Conservation (phyloP, 2,329 filamentous ascomycete genomes). For the Claviceps lovelessii region DNA sequence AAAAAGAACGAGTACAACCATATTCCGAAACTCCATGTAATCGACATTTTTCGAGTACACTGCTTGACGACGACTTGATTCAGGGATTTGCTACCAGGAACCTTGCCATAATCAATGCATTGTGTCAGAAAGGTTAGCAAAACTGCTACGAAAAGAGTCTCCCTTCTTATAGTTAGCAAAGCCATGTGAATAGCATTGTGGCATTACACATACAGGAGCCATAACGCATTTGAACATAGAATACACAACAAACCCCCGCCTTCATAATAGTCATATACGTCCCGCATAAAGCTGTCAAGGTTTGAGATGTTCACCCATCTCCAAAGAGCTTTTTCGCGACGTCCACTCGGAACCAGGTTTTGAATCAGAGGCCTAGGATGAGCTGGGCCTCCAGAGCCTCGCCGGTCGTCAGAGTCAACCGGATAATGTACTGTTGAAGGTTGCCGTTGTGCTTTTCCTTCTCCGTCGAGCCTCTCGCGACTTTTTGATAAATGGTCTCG, state of each 20-base stretch:
- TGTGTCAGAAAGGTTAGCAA: slow-evolving; percentile 74
- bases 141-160: slow-evolving; percentile 66
- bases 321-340: slow-evolving; percentile 69
- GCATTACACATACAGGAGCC: slow-evolving; percentile 47
- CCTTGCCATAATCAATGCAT: slow-evolving; percentile 67
- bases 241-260: slow-evolving; percentile 80
- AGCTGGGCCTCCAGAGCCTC: slow-evolving; percentile 3
- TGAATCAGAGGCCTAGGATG: slow-evolving; percentile 17
- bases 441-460: slow-evolving; percentile 40
- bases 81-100: slow-evolving; percentile 49
- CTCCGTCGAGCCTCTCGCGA: not conserved
- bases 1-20: slow-evolving; percentile 82
- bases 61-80: slow-evolving; percentile 48
- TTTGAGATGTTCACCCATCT: slow-evolving; percentile 86
- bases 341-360: slow-evolving; percentile 19
- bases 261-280: slow-evolving; percentile 75
- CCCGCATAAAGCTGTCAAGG: slow-evolving; percentile 71
- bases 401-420: slow-evolving; percentile 27
- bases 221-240: slow-evolving; percentile 53
- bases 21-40: slow-evolving; percentile 60
- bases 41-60: slow-evolving; percentile 64
- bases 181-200: not conserved
- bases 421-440: slow-evolving; percentile 36
- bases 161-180: slow-evolving; percentile 30
- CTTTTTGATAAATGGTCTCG: not conserved